Evolutionary conservation across 257 asterid genomes (phyloP), one percentile per base, ranked within the genome.

Genomic region (Thymus quinquecostatus): DNA sequence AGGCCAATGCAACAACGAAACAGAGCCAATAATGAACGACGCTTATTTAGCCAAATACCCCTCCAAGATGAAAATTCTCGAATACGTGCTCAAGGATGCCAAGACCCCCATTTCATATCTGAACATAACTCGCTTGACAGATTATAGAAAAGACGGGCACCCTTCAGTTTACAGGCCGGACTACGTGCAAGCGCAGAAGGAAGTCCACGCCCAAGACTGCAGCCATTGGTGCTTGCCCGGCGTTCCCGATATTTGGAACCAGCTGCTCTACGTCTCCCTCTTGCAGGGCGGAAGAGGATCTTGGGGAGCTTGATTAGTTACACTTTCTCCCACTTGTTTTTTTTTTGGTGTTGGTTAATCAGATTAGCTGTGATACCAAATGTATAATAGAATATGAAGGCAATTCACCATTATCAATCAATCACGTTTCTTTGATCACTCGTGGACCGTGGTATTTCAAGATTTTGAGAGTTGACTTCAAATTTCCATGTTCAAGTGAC

Each of bases 211-310:
- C 2, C 96, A 93, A 74, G 98, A 93, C 74, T 93, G 99, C 81
- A 94, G 99, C 61, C 99, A 94, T 45, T 94, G 99, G 99, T 94
- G 99, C 79, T 72, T 94, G 79, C 98, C 98, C 0, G 98, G 97
- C 4, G 96, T 94, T 61, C 99, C 97, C 0, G 98, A 93, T 77
- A 91, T 92, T 7, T 93, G 98, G 98, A 93, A 93, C 27, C 90
- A 93, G 83, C 76, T 94, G 81, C 86, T 94, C 2, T 94, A 91
- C 3, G 95, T 71, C n/a, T 82, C 93, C 10, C 89, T 94, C 10
- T 73, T 91, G 71, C 82, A 82, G 79, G 68, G 76, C 1, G 83
- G 88, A 51, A 73, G 68, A 74, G 91, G 94, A 48, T 87, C 86
- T 53, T 86, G 90, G 89, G 71, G 79, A 68, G 60, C 50, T 32